Evolutionary conservation across 2,329 filamentous ascomycete species (phyloP), one percentile per base, ranked within the genome.

Genomic region (Epichloe amarillans): DNA sequence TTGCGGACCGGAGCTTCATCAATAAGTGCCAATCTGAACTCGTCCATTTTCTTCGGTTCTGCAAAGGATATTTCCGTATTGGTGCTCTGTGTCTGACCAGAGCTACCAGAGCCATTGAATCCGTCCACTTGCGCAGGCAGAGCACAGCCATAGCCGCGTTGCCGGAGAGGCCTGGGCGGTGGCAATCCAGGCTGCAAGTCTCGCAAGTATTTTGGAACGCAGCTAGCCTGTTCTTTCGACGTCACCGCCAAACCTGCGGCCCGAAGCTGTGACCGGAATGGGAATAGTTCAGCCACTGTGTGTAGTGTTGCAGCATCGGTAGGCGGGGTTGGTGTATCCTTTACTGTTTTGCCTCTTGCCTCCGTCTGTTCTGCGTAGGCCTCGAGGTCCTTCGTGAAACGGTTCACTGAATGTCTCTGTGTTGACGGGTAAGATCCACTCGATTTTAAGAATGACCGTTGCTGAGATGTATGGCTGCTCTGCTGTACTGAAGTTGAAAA

Each of bases 211-310:
- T 48, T 38, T 52, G 59, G 42, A 42, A 58, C 48, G 40, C 57
- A 19, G 52, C 66, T 61, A 70, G 72, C 56, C 72, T 77, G 53
- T 55, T 66, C 54, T 44, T 62, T 63, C 37, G 77, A 79, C 11
- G 78, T 80, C 1, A 81, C 72, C 2, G 77, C 76, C 47, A 82
- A 66, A 1, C 77, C 76, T 50, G 74, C 76, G 51, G 69, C 69
- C 51, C 65, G 66, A 54, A 82, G 79, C 53, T 81, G 70, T 4
- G 70, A 64, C 45, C 69, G 71, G 57, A 74, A 81, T 2, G 77
- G 77, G 26, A 78, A 59, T 3, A 81, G 63, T 33, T 73, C 74
- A 26, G 71, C 68, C 17, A 81, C 67, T 2, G 78, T 80, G 52
- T 72, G 69, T 44, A 72, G 63, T 41, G 70, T 78, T 46, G 61